phyloP scores from a whole-genome alignment of 2,329 filamentous ascomycete genomes.

The Apiospora malaysiana region DNA sequence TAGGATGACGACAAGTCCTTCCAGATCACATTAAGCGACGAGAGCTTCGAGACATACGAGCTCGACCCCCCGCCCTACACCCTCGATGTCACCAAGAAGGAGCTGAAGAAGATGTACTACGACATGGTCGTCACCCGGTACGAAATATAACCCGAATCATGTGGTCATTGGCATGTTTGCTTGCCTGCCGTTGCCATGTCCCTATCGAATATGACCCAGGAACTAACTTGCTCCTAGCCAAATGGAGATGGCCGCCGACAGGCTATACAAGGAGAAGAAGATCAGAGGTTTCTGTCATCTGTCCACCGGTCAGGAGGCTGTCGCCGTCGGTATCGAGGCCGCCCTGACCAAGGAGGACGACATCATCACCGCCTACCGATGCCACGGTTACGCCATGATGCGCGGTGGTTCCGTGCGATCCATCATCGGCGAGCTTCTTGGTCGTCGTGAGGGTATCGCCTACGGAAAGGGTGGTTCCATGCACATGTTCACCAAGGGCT shows the following conservation, averaged over 20 bases:
- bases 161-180: constrained; percentile 1
- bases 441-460: constrained; percentile 93
- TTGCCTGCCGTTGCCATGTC: neutral
- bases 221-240: constrained; percentile 63
- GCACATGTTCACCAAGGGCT: constrained; percentile 99
- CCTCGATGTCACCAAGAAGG: constrained; percentile 92
- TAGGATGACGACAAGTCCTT: constrained; percentile 95
- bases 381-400: constrained; percentile 98
- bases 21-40: constrained; percentile 89
- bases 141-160: constrained; percentile 39
- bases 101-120: constrained; percentile 98
- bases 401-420: constrained; percentile 87
- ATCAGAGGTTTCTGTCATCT: constrained; percentile 99
- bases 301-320: constrained; percentile 96
- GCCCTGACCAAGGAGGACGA: constrained; percentile 91
- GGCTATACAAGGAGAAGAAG: constrained; percentile 99
- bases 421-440: constrained; percentile 95
- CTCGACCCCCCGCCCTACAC: constrained; percentile 95
- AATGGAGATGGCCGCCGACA: constrained; percentile 99
- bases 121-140: constrained; percentile 97
- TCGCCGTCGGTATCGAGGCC: constrained; percentile 95
- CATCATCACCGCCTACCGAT: constrained; percentile 97
- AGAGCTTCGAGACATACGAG: constrained; percentile 99
- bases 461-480: constrained; percentile 99
- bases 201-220: neutral